Conservation (phyloP, 2,329 filamentous ascomycete genomes). For the Dactylellina haptotyla region DNA sequence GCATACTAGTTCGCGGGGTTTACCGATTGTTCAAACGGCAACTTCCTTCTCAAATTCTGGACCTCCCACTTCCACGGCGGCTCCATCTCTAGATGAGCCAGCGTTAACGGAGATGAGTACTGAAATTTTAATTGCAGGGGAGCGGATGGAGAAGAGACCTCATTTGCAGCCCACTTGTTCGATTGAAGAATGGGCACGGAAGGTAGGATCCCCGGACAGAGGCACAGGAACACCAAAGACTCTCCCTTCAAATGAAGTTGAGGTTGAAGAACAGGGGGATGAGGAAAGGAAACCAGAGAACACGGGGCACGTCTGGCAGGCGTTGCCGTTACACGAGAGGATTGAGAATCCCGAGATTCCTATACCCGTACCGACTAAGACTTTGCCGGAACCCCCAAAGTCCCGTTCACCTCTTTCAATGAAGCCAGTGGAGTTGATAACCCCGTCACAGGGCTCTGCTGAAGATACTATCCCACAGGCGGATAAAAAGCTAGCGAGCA, state of each 20-base stretch:
- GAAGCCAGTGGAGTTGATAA: not conserved
- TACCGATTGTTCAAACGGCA: not conserved
- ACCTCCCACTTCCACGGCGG: not conserved
- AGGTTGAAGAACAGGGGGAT: constrained; percentile 6
- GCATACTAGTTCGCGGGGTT: constrained; percentile 1
- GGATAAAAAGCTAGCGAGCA: not conserved
- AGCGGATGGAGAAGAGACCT: constrained; percentile 31
- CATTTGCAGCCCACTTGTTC: constrained; percentile 26
- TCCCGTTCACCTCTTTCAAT: not conserved
- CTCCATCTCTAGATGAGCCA: constrained; percentile 20
- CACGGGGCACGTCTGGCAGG: constrained; percentile 13
- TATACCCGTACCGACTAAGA: constrained; percentile 36
- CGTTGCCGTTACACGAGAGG: constrained; percentile 24
- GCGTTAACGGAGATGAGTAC: constrained; percentile 51
- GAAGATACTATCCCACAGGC: not conserved
- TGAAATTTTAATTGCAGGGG: constrained; percentile 46
- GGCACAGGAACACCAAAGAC: constrained; percentile 27
- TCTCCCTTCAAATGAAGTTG: constrained; percentile 22
- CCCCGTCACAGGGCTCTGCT: not conserved
- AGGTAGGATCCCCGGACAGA: constrained; percentile 14
- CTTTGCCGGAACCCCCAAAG: not conserved
- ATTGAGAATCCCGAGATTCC: constrained; percentile 37
- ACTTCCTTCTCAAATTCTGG: not conserved
- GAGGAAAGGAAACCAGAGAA: not conserved
- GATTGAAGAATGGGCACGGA: constrained; percentile 40